Conservation (phyloP, 2,329 filamentous ascomycete genomes). For the Cladorrhinum sp. region DNA sequence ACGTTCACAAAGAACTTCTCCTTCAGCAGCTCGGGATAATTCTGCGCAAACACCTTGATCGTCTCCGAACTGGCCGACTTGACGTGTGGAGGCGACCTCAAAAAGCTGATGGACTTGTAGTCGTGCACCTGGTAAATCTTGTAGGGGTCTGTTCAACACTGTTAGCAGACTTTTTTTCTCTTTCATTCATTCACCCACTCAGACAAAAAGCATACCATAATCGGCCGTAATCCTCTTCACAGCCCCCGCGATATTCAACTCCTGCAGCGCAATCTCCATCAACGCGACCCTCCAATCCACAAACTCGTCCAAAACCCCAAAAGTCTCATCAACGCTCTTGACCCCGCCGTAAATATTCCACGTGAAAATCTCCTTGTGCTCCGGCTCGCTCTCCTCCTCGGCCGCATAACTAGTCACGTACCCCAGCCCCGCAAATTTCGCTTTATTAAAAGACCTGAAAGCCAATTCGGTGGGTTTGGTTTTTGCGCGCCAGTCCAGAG, state of each 20-base stretch:
- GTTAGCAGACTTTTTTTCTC: too few species aligned
- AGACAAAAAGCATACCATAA: conserved; percentile 39
- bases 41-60: conserved; percentile 74
- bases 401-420: conserved; percentile 72
- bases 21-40: conserved; percentile 84
- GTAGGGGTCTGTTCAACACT: conserved; percentile 62
- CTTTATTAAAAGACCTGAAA: conserved; percentile 59
- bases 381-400: conserved; percentile 31
- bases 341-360: conserved; percentile 93
- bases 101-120: conserved; percentile 83
- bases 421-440: conserved; percentile 74
- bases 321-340: conserved; percentile 76
- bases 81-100: conserved; percentile 74
- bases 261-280: conserved; percentile 80
- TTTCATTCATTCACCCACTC: too few species aligned
- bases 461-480: conserved; percentile 68
- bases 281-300: conserved; percentile 84
- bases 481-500: conserved; percentile 78
- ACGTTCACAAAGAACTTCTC: conserved; percentile 97
- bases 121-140: conserved; percentile 93
- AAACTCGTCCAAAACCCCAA: conserved; percentile 82
- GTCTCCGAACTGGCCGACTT: conserved; percentile 75
- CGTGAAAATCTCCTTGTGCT: conserved; percentile 65
- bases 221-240: conserved; percentile 69
- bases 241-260: conserved; percentile 67